phyloP scores from a whole-genome alignment of 1,139 yeast genomes.

The Pichia sp. region DNA sequence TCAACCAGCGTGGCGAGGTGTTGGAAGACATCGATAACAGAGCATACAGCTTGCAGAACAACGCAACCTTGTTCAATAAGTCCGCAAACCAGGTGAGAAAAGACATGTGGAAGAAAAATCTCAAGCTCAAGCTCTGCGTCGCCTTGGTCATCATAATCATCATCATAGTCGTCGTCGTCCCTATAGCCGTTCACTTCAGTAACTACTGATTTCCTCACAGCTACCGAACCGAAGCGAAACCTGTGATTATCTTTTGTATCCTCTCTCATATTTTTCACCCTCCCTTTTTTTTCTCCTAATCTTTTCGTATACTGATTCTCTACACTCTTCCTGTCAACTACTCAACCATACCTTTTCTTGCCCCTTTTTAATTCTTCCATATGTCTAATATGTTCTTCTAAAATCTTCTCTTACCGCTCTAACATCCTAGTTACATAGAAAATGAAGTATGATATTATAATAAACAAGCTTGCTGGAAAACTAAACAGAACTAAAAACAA shows the following conservation, averaged over 20 bases:
- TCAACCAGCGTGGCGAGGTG: constrained; percentile 91
- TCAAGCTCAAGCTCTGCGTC: constrained; percentile 93
- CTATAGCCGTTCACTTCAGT: constrained; percentile 85
- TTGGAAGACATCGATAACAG: constrained; percentile 89
- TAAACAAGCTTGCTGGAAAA: background rate
- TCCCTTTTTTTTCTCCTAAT: background rate
- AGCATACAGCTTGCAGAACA: constrained; percentile 87
- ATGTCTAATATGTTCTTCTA: background rate
- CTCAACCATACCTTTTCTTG: background rate
- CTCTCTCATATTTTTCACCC: background rate
- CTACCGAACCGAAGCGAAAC: too few relatives aligned
- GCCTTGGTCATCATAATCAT: constrained; percentile 75
- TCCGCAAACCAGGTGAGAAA: constrained; percentile 97
- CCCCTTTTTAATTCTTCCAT: background rate
- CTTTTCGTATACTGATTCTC: background rate
- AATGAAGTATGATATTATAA: background rate
- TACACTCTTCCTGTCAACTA: background rate
- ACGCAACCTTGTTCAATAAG: constrained; percentile 94
- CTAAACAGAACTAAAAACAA: background rate
- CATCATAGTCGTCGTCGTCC: constrained; percentile 85
- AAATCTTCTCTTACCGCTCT: background rate
- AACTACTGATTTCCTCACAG: constrained; percentile 19
- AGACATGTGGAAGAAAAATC: constrained; percentile 99
- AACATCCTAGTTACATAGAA: background rate
- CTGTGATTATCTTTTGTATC: background rate